Conservation (phyloP, 352 stramenopile genomes). For the Pythium scleroteichum region DNA sequence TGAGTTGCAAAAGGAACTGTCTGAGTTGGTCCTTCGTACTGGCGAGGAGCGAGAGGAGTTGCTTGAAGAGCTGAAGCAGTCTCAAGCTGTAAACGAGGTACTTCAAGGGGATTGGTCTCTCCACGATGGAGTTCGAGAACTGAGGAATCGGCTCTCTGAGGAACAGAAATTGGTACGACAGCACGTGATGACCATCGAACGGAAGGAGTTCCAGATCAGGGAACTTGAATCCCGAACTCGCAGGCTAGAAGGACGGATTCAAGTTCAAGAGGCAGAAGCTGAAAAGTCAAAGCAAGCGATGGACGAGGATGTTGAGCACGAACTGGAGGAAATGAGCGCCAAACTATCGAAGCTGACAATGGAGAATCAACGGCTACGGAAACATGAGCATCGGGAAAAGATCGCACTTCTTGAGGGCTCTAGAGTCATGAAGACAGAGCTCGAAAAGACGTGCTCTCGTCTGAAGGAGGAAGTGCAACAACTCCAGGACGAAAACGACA, state of each 20-base stretch:
- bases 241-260: slow-evolving; percentile 17
- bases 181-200: slow-evolving; percentile 19
- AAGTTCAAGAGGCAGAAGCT: slow-evolving; percentile 8
- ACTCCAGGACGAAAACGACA: slow-evolving; percentile 48
- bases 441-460: slow-evolving; percentile 45
- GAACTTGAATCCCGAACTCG: slow-evolving; percentile 22
- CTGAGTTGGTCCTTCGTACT: slow-evolving; percentile 32
- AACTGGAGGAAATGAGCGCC: slow-evolving; percentile 42
- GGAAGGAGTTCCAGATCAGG: slow-evolving; percentile 23
- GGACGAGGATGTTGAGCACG: slow-evolving; percentile 42
- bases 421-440: slow-evolving; percentile 16
- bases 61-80: slow-evolving; percentile 36
- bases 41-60: slow-evolving; percentile 55
- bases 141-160: slow-evolving; percentile 20
- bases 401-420: slow-evolving; percentile 18
- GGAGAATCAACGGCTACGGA: slow-evolving; percentile 51
- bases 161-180: slow-evolving; percentile 23
- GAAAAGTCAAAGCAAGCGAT: slow-evolving; percentile 43
- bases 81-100: slow-evolving; percentile 19
- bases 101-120: slow-evolving; percentile 25
- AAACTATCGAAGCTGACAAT: slow-evolving; percentile 54
- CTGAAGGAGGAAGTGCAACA: slow-evolving; percentile 50
- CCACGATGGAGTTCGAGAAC: slow-evolving; percentile 23
- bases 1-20: slow-evolving; percentile 60
- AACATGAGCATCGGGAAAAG: slow-evolving; percentile 27